phyloP scores from a whole-genome alignment of 805 yeast genomes.

The Starmerella vaccinii region DNA sequence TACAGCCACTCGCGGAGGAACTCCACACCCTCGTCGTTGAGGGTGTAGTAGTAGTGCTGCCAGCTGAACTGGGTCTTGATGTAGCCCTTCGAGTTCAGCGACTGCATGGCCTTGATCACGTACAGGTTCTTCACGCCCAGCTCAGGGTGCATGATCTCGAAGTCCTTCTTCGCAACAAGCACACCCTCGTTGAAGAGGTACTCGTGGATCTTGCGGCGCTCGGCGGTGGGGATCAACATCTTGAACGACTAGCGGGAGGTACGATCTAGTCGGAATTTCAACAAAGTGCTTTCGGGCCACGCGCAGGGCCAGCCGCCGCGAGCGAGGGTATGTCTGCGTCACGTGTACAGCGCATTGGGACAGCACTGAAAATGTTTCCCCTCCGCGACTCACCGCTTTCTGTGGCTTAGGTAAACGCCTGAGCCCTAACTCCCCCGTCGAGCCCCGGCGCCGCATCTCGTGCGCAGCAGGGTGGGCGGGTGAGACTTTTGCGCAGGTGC shows the following conservation, averaged over 20 bases:
- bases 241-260: conserved; percentile 28
- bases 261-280: conserved; percentile 18
- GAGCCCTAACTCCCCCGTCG: neutral
- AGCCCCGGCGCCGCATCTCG: neutral
- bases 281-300: conserved; percentile 4
- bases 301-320: conserved; percentile 8
- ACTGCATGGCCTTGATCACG: conserved; percentile 98
- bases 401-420: neutral
- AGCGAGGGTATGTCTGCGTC: neutral
- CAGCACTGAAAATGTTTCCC: neutral
- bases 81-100: conserved; percentile 96
- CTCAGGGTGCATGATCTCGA: conserved; percentile 95
- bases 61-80: conserved; percentile 99
- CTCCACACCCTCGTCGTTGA: conserved; percentile 98
- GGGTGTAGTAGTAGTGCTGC: conserved; percentile 99
- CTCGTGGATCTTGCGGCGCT: conserved; percentile 98
- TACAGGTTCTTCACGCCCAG: conserved; percentile 96
- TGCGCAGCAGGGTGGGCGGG: no score
- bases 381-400: neutral
- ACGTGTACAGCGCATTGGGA: neutral
- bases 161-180: conserved; percentile 98
- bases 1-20: conserved; percentile 96
- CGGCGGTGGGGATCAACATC: conserved; percentile 99
- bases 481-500: neutral
- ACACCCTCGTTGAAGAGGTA: conserved; percentile 99